Evolutionary conservation across 768 basidiomycete genomes (phyloP).

Genomic region (Rhodotorula graminis): DNA sequence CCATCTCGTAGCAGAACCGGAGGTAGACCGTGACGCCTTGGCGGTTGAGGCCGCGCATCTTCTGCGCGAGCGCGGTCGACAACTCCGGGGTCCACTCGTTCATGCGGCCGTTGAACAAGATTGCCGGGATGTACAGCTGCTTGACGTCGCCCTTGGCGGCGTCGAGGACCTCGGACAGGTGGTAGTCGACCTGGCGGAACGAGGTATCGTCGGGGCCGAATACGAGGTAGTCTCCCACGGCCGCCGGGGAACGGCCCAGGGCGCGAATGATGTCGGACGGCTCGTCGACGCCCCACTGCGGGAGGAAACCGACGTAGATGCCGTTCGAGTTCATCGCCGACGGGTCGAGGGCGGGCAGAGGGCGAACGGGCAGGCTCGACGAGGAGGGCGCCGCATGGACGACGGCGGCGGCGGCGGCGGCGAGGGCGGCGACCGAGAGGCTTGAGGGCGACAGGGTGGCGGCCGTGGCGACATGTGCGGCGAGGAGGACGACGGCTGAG

Average conservation of each 20-base stretch:
- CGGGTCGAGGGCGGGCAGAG: conserved; percentile 10
- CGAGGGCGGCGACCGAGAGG: too few relatives aligned
- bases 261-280: conserved; percentile 15
- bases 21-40: conserved; percentile 29
- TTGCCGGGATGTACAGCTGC: conserved; percentile 28
- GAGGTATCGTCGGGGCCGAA: conserved; percentile 2
- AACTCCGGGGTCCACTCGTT: conserved; percentile 31
- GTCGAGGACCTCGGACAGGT: conserved; percentile 3
- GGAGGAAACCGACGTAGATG: conserved; percentile 30
- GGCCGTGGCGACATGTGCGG: background rate
- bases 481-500: background rate
- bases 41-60: conserved; percentile 4
- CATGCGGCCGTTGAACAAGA: conserved; percentile 15
- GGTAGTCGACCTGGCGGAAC: conserved; percentile 23
- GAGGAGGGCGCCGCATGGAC: background rate
- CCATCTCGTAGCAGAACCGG: conserved; percentile 34
- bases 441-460: background rate
- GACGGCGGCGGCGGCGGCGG: too few relatives aligned
- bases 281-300: conserved; percentile 26
- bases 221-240: conserved; percentile 34
- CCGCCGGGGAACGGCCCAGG: conserved; percentile 8
- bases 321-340: conserved; percentile 11
- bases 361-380: background rate
- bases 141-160: conserved; percentile 10
- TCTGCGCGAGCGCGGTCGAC: conserved; percentile 12